A percentile compares a stretch with the other conserved stretches of the same genome.
Conservation (phyloP, 352 stramenopile species). For the Pythium phragmiticola region DNA sequence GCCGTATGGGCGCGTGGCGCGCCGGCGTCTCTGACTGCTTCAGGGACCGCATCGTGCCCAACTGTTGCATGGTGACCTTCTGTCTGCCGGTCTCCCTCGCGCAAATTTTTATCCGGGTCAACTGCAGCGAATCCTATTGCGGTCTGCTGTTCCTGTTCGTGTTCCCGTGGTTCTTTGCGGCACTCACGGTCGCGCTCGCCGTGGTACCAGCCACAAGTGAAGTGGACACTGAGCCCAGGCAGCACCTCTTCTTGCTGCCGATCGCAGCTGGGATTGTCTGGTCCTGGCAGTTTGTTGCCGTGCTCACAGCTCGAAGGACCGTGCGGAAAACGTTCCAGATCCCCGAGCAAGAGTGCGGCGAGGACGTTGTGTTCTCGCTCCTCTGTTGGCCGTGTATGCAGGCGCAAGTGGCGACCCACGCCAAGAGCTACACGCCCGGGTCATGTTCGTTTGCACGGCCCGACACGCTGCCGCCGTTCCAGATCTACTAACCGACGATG, state of each 20-base stretch:
- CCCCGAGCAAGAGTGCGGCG: not conserved
- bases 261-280: not conserved
- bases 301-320: slow-evolving; percentile 4
- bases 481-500: not conserved
- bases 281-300: not conserved
- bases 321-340: slow-evolving; percentile 13
- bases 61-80: slow-evolving; percentile 28
- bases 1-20: slow-evolving; percentile 19
- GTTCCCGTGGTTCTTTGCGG: slow-evolving; percentile 7
- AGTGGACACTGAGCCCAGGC: not conserved
- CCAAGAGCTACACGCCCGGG: slow-evolving; percentile 8
- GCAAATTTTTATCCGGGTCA: slow-evolving; percentile 17
- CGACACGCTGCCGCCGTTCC: slow-evolving; percentile 6
- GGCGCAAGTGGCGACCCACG: slow-evolving; percentile 13
- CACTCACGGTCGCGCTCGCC: too few species aligned
- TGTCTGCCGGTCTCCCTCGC: slow-evolving; percentile 26
- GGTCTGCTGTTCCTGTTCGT: not conserved
- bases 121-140: not conserved
- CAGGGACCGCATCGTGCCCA: slow-evolving; percentile 22
- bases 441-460: slow-evolving; percentile 3
- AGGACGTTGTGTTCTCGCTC: slow-evolving; percentile 6
- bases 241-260: not conserved
- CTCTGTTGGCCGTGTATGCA: slow-evolving; percentile 16
- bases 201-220: too few species aligned
- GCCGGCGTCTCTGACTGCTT: slow-evolving; percentile 28